Evolutionary conservation across 345 rosid genomes (phyloP).

Genomic region (Rhizophora apiculata): DNA sequence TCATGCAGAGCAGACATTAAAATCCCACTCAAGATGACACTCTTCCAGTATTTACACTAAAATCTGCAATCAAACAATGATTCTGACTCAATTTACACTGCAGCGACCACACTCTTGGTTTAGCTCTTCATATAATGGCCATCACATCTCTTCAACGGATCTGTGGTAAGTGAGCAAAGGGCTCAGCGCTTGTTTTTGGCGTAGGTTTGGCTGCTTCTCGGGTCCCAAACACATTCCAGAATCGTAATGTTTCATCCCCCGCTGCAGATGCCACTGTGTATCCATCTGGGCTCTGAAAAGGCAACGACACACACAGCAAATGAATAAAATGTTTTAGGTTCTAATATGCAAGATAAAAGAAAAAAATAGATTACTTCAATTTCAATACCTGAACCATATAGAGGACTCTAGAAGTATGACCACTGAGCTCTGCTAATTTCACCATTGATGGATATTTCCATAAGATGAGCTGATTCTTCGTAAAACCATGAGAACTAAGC

Average conservation of each 20-base stretch:
- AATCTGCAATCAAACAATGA: too few species aligned
- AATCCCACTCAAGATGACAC: too few species aligned
- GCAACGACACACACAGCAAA: background rate
- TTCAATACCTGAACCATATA: slow-evolving; percentile 43
- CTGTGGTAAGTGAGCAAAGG: slow-evolving; percentile 51
- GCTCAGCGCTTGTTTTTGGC: slow-evolving; percentile 46
- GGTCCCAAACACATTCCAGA: slow-evolving; percentile 70
- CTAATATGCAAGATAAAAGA: background rate
- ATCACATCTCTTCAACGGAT: slow-evolving; percentile 45
- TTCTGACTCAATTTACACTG: too few species aligned
- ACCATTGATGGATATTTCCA: slow-evolving; percentile 58
- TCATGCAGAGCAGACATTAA: too few species aligned
- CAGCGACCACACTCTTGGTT: too few species aligned
- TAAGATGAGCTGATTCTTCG: slow-evolving; percentile 43
- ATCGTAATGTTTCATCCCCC: slow-evolving; percentile 62
- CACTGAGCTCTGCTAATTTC: slow-evolving; percentile 45
- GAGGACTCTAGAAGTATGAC: slow-evolving; percentile 52
- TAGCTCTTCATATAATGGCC: slow-evolving; percentile 22
- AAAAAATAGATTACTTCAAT: background rate
- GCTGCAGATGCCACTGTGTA: slow-evolving; percentile 78
- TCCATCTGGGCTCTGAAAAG: slow-evolving; percentile 64
- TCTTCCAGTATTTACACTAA: too few species aligned
- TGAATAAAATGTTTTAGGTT: background rate
- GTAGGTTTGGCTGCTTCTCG: slow-evolving; percentile 55
- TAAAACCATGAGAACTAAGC: slow-evolving; percentile 52